Conservation (phyloP, 352 stramenopile species). For the Phytophthora palmivora region DNA sequence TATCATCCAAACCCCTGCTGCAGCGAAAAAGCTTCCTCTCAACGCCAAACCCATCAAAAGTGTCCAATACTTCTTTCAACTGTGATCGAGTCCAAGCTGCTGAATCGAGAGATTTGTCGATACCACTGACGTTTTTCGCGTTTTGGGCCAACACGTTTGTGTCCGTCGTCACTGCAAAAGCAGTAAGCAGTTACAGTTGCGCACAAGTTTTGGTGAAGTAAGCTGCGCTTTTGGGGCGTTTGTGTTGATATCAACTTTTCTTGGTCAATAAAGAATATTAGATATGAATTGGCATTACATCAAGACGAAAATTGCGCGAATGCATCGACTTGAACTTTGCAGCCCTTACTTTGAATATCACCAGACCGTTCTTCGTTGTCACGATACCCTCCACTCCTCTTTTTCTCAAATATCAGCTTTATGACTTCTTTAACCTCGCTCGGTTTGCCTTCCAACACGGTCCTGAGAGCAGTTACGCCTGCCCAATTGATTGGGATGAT, state of each 20-base stretch:
- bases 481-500: conserved; percentile 34
- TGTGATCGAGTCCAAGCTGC: conserved; percentile 8
- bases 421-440: conserved; percentile 8
- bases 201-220: background rate
- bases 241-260: too few species aligned
- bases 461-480: conserved; percentile 35
- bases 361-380: too few species aligned
- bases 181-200: conserved; percentile 3
- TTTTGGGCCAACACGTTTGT: too few species aligned
- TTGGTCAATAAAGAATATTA: too few species aligned
- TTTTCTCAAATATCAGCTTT: conserved; percentile 8
- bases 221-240: too few species aligned
- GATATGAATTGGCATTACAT: too few species aligned
- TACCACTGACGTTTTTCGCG: conserved; percentile 30
- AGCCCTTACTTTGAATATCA: too few species aligned
- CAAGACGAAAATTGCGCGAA: too few species aligned
- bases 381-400: conserved; percentile 1
- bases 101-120: conserved; percentile 20
- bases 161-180: conserved; percentile 9
- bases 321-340: too few species aligned
- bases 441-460: conserved; percentile 6
- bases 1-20: conserved; percentile 11
- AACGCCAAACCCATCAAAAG: background rate
- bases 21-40: background rate
- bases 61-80: conserved; percentile 1